Base-by-base conservation (phyloP, 768 basidiomycete species). In the Coprinopsis marcescibilis region DNA sequence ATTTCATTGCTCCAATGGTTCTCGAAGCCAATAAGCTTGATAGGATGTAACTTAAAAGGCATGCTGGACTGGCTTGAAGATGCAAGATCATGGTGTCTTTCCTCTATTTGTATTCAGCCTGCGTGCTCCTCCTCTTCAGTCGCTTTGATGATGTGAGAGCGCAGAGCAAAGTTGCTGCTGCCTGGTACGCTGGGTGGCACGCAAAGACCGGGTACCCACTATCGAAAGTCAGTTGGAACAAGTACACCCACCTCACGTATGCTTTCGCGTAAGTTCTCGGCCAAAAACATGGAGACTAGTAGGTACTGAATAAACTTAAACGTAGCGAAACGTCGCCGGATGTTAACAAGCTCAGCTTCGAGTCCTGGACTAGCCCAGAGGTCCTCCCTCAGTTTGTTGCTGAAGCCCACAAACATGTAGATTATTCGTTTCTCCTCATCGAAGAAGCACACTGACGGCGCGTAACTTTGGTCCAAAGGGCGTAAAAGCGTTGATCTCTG, bases 171-270 rank as follows among this genome's bases (percentile, higher is more conserved):
- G 67, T 83, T 13, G 69, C 80, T 2, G 63, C 73, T 14, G 69
- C 76, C 7, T 88, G 82, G 82, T 86, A 76, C 54, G 78, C 84
- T 23, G 78, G 80, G 36, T 89, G 80, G 80, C 80, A 83, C 57
- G 61, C 75, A 20, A 62, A 60, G 4, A 53, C 62, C 25, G 65
- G 64, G 0, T 81, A 80, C 54, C 65, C 75, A 1, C 66, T 82
- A 21, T 64, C 69, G 20, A 66, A 75, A 33, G 70, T 89, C 54
- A 70, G 68, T 48, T 89, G 86, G 86, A 57, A 60, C 3, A 76
- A 75, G 63, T 89, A 87, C 63, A 86, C 77, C 2, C 71, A 78
- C 45, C 61, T 85, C 52, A 77, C 77, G 10, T 89, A 83, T 61
- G 73, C 86, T 2, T 86, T 87, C 52, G 85, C 81, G 83, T 77